These are phyloP conservation scores for Aphanomyces astaci DNA, from an alignment of 352 stramenopile species.

Conservation along the genomic window DNA sequence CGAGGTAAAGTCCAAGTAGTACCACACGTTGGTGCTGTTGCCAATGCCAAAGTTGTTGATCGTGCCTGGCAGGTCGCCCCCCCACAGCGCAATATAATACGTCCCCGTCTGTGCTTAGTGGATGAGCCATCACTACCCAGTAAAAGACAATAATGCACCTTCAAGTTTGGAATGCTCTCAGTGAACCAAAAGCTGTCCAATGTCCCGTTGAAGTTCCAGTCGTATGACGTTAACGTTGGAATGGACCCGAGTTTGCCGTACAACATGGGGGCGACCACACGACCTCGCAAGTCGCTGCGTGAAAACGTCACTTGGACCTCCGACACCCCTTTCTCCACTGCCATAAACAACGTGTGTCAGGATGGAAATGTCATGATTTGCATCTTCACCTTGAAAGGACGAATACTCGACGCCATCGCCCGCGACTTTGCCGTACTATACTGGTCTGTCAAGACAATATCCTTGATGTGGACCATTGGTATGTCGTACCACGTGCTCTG, in stretches of 20 bases:
- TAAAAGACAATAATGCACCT: neutral
- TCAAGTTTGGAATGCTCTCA: slow-evolving; percentile 14
- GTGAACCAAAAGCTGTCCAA: slow-evolving; percentile 7
- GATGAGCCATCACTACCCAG: neutral
- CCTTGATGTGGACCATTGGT: neutral
- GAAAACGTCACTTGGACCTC: slow-evolving; percentile 4
- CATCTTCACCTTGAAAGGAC: slow-evolving; percentile 7
- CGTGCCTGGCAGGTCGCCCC: neutral
- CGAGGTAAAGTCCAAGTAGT: neutral
- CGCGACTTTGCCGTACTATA: slow-evolving; percentile 18
- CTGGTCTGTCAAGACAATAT: neutral
- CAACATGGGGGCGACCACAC: neutral
- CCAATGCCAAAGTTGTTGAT: slow-evolving; percentile 19
- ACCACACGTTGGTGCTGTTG: slow-evolving; percentile 14
- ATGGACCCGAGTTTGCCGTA: slow-evolving; percentile 8
- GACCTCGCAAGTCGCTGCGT: neutral
- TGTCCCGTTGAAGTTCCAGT: slow-evolving; percentile 17
- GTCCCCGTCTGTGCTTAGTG: neutral
- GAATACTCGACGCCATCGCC: slow-evolving; percentile 9
- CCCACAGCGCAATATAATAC: slow-evolving; percentile 18
- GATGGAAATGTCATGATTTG: too few species aligned
- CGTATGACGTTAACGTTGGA: slow-evolving; percentile 4
- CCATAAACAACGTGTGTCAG: neutral
- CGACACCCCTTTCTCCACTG: neutral
- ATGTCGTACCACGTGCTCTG: neutral